Evolutionary conservation across 2,329 filamentous ascomycete species (phyloP), one percentile per base, ranked within the genome.

Genomic region (Scedosporium boydii): DNA sequence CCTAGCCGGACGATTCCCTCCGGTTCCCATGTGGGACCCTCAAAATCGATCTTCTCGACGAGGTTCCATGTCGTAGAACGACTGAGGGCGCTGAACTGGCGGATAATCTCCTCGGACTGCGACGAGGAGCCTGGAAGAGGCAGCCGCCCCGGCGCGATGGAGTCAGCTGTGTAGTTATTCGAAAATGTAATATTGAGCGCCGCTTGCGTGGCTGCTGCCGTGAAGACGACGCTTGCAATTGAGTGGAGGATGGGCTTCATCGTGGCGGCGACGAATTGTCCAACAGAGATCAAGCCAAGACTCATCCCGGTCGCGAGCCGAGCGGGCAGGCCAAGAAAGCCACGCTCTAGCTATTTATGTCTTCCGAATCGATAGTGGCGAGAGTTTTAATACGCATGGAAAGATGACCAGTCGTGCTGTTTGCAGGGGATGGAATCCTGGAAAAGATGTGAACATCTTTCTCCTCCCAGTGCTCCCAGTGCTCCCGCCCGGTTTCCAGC

Each of bases 21-120:
- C 1, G 79, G 79, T 63, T 81, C 79, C 65, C 75, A 78, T 1
- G 75, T 75, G 62, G 80, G 74, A 29, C 76, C 78, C 61, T 80
- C 70, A 42, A 81, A 74, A 5, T 65, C 69, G 29, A 80, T 69
- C 18, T 75, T 77, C 7, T 72, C 72, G 3, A 81, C 68, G 21
- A 75, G 72, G 3, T 70, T 75, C 77, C 78, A 80, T 1, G 67
- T 65, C 0, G 78, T 79, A 0, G 74, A 73, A 18, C 77, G 75
- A 5, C 69, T 67, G 0, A 79, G 67, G 1, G 62, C 66, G 51
- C 69, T 70, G 23, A 79, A 74, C 12, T 73, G 69, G 23, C 68
- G 63, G 21, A 77, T 71, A 21, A 79, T 76, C 26, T 72, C 66
- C 29, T 72, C 71, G 14, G 70, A 70, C 34, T 77, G 69, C 2